Evolutionary conservation across 371 early-diverging fungal genomes (phyloP).

Genomic region (Agmasoma carcini): DNA sequence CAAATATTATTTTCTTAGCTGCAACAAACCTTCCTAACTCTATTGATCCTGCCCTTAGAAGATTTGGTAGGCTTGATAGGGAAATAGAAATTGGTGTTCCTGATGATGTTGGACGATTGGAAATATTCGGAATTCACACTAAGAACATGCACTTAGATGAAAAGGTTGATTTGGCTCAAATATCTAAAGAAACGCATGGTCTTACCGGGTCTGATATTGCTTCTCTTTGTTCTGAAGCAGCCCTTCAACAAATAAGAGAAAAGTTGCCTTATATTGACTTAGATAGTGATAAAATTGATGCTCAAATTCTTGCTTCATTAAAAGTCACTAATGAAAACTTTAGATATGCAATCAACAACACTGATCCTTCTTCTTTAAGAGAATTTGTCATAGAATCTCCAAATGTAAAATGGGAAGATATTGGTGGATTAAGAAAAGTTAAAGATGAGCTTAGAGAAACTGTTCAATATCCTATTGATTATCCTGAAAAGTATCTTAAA

Average conservation of each 20-base stretch:
- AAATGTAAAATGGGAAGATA: slow-evolving; percentile 85
- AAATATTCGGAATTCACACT: slow-evolving; percentile 93
- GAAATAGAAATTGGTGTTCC: slow-evolving; percentile 98
- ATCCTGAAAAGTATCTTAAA: slow-evolving; percentile 97
- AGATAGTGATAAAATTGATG: slow-evolving; percentile 93
- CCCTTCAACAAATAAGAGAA: slow-evolving; percentile 98
- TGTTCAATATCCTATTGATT: slow-evolving; percentile 97
- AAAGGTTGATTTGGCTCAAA: slow-evolving; percentile 87
- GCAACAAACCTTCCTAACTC: slow-evolving; percentile 93
- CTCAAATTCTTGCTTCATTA: slow-evolving; percentile 78
- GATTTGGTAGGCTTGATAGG: slow-evolving; percentile 94
- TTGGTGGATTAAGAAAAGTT: slow-evolving; percentile 94
- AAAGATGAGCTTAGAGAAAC: slow-evolving; percentile 96
- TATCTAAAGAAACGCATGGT: slow-evolving; percentile 93
- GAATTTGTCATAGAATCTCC: slow-evolving; percentile 99
- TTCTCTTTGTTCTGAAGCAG: slow-evolving; percentile 95
- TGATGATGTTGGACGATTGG: slow-evolving; percentile 89
- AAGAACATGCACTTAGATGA: slow-evolving; percentile 91
- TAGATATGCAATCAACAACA: slow-evolving; percentile 73
- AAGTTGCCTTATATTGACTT: slow-evolving; percentile 84
- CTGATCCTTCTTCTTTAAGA: slow-evolving; percentile 94
- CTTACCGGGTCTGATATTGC: slow-evolving; percentile 96
- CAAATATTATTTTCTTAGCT: slow-evolving; percentile 90
- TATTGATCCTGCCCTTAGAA: slow-evolving; percentile 78
- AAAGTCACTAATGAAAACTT: slow-evolving; percentile 98